Percentiles rank a stretch among this genome's conserved stretches.
Conservation (phyloP, 306 rosid genomes). For the Cicer cuneatum region DNA sequence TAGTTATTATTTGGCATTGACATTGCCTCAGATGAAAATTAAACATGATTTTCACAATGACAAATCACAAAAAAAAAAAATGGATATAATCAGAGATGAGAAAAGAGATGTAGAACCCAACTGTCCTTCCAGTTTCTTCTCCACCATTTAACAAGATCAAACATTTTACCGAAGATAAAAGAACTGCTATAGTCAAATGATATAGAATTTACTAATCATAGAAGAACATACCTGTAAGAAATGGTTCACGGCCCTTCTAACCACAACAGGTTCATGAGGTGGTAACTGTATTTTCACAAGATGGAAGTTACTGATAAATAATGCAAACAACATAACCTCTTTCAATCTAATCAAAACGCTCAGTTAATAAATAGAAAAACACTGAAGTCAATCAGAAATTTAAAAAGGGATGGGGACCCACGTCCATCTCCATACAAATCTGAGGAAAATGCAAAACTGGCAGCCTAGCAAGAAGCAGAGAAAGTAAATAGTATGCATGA, state of each 20-base stretch:
- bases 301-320: slow-evolving; percentile 14
- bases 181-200: slow-evolving; percentile 8
- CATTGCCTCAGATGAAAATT: neutral
- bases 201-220: slow-evolving; percentile 16
- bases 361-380: neutral
- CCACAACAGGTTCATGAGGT: slow-evolving; percentile 90
- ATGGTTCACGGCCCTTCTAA: slow-evolving; percentile 88
- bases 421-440: neutral
- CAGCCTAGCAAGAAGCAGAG: neutral
- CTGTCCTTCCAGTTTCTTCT: slow-evolving; percentile 17
- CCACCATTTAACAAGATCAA: slow-evolving; percentile 21
- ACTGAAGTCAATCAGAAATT: neutral
- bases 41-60: neutral
- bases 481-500: slow-evolving; percentile 6
- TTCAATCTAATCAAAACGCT: slow-evolving; percentile 14
- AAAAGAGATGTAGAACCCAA: slow-evolving; percentile 7
- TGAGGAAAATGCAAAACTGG: slow-evolving; percentile 3
- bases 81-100: slow-evolving; percentile 5
- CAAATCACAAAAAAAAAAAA: neutral
- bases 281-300: slow-evolving; percentile 61
- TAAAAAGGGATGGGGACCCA: neutral
- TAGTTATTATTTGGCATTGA: slow-evolving; percentile 1
- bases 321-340: neutral
- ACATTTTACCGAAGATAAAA: neutral
- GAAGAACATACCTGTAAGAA: slow-evolving; percentile 79